Base-by-base conservation (phyloP, 192 early-diverging fungal genomes). In the Umbelopsis sp. region DNA sequence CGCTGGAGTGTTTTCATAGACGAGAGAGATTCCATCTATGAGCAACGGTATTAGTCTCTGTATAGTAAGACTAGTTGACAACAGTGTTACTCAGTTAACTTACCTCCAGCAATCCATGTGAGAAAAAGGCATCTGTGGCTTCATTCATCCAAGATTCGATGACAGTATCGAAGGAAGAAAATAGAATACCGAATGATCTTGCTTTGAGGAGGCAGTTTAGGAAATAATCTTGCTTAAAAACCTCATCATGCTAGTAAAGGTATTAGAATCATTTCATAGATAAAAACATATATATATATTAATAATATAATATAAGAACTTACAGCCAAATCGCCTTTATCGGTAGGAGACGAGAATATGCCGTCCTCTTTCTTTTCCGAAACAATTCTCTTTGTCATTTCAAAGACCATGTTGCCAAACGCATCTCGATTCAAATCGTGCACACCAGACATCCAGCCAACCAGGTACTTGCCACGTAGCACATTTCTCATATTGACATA, bases 401-500 rank as follows among this genome's bases (percentile, higher is more conserved):
- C 72, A 73, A 78, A 86, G 3, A 76, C 49, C 14, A 85, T 77
- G 0, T 76, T 69, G 43, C 66, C 62, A 74, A 81, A 86, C 11
- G 68, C 31, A 32, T 74, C 54, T 0, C 56, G 68, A 65, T 86
- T 77, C 75, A 84, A 38, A 6, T 84, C 71, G 70, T 85, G 80
- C 17, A 85, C 43, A 41, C 69, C 47, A 10, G 72, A 75, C 71
- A 88, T 53, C 87, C 87, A 88, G 11, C 75, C 68, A 4, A 74
- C 10, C 2, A 85, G 65, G 80, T 83, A 88, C 43, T 84, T 80
- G 36, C 83, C 86, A 31, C 68, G 78, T 41, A 88, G 69, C 52
- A 81, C 51, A 51, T 75, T 74, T 38, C 87, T 70, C 16, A 77
- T 79, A 24, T 69, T 78, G 7, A 88, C 80, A 75, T 86, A 88